phyloP scores from a whole-genome alignment of 768 basidiomycete genomes.

The Grammothele lineata region DNA sequence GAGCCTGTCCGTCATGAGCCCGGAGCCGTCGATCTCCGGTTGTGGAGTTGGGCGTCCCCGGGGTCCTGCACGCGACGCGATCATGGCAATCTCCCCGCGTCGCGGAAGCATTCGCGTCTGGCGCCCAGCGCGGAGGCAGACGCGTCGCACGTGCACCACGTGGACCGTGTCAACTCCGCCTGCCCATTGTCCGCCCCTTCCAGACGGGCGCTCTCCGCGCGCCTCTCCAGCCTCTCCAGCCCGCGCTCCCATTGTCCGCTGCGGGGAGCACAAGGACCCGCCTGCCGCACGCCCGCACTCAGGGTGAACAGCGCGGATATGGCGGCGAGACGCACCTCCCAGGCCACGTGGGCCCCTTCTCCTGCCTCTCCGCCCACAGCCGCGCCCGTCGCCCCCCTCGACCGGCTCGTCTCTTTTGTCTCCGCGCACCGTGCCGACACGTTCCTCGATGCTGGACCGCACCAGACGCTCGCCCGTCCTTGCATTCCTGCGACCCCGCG shows the following conservation, averaged over 20 bases:
- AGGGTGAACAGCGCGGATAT: neutral
- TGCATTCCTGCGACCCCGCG: no score
- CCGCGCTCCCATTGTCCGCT: slow-evolving; percentile 8
- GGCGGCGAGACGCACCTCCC: no score
- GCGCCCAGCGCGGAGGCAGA: neutral
- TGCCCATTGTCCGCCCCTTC: slow-evolving; percentile 9
- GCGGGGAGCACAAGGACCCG: neutral
- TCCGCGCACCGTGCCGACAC: no score
- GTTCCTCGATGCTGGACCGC: no score
- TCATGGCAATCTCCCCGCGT: neutral
- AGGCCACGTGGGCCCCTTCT: no score
- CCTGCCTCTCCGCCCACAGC: no score
- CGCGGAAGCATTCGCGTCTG: slow-evolving; percentile 6
- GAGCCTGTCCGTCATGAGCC: neutral
- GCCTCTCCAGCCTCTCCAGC: no score
- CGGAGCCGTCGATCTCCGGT: neutral
- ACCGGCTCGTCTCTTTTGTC: no score
- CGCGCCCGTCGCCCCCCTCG: no score
- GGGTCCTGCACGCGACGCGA: slow-evolving; percentile 3
- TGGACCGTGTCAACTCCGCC: slow-evolving; percentile 18
- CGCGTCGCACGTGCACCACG: slow-evolving; percentile 14
- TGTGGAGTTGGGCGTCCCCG: neutral
- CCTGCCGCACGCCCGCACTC: neutral
- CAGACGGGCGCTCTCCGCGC: neutral
- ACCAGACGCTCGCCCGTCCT: no score